phyloP scores from a whole-genome alignment of 1,284 basidiomycete species.

The Melampsora americana region DNA sequence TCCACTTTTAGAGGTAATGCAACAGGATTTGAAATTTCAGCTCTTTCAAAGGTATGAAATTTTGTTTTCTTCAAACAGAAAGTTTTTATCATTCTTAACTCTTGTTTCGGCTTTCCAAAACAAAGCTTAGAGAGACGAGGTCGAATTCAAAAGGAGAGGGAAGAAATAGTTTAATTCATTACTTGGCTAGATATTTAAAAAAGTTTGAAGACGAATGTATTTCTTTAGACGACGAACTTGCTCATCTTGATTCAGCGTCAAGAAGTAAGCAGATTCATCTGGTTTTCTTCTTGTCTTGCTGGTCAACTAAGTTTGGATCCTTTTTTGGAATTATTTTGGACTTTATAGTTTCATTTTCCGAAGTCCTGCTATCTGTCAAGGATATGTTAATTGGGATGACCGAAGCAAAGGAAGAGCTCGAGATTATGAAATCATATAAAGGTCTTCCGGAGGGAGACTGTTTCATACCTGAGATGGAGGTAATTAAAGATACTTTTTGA shows the following conservation, averaged over 20 bases:
- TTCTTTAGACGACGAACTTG: constrained; percentile 74
- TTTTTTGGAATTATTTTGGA: background rate
- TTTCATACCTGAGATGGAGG: constrained; percentile 64
- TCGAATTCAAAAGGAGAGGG: constrained; percentile 59
- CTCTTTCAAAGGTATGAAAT: constrained; percentile 67
- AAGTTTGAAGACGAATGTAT: constrained; percentile 66
- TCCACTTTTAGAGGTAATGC: constrained; percentile 79
- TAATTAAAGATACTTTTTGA: constrained; percentile 20
- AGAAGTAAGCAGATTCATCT: constrained; percentile 60
- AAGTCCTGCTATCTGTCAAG: constrained; percentile 63
- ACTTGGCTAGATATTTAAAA: constrained; percentile 71
- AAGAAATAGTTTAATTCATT: constrained; percentile 82
- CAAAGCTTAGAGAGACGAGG: constrained; percentile 71
- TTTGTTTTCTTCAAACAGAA: background rate
- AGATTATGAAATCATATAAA: constrained; percentile 54
- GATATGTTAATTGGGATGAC: constrained; percentile 62
- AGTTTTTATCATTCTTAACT: constrained; percentile 8
- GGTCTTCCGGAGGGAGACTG: constrained; percentile 59
- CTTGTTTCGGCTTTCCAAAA: constrained; percentile 1
- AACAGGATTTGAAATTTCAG: constrained; percentile 74
- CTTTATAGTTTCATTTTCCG: constrained; percentile 68
- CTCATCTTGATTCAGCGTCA: constrained; percentile 75
- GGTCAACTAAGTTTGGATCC: constrained; percentile 42
- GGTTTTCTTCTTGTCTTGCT: background rate
- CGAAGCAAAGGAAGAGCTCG: constrained; percentile 64